Evolutionary conservation across 352 stramenopile genomes (phyloP).

Genomic region (Detonula confervacea): DNA sequence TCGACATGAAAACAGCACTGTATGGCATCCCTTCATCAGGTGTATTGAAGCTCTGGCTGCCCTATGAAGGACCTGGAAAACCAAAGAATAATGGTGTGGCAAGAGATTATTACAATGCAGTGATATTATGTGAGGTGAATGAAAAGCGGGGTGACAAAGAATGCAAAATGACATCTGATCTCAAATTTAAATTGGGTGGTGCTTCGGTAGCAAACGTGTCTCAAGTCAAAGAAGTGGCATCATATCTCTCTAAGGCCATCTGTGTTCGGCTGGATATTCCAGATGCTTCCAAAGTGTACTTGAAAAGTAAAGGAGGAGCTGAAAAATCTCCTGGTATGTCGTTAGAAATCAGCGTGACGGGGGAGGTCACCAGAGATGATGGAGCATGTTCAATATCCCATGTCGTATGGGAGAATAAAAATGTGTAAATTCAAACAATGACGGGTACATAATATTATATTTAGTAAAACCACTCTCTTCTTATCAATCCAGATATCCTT

Average conservation of each 20-base stretch:
- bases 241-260: slow-evolving; percentile 81
- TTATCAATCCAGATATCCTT: no score
- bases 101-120: slow-evolving; percentile 67
- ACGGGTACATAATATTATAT: no score
- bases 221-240: slow-evolving; percentile 63
- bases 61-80: slow-evolving; percentile 52
- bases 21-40: slow-evolving; percentile 80
- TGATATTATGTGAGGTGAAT: slow-evolving; percentile 84
- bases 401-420: slow-evolving; percentile 78
- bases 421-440: no score
- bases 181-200: slow-evolving; percentile 65
- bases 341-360: slow-evolving; percentile 59
- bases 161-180: slow-evolving; percentile 74
- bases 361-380: slow-evolving; percentile 60
- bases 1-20: slow-evolving; percentile 84
- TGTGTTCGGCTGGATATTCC: slow-evolving; percentile 76
- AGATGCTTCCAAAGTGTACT: slow-evolving; percentile 39
- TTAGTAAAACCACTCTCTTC: no score
- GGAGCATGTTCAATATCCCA: slow-evolving; percentile 85
- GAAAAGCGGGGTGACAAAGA: slow-evolving; percentile 75
- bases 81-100: slow-evolving; percentile 32
- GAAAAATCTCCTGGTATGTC: slow-evolving; percentile 30
- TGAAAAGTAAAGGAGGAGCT: slow-evolving; percentile 16
- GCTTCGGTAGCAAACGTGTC: slow-evolving; percentile 36
- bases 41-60: slow-evolving; percentile 71